Evolutionary conservation across 1,139 yeast species (phyloP), one percentile per base, ranked within the genome.

Genomic region (Meyerozyma carpophila): DNA sequence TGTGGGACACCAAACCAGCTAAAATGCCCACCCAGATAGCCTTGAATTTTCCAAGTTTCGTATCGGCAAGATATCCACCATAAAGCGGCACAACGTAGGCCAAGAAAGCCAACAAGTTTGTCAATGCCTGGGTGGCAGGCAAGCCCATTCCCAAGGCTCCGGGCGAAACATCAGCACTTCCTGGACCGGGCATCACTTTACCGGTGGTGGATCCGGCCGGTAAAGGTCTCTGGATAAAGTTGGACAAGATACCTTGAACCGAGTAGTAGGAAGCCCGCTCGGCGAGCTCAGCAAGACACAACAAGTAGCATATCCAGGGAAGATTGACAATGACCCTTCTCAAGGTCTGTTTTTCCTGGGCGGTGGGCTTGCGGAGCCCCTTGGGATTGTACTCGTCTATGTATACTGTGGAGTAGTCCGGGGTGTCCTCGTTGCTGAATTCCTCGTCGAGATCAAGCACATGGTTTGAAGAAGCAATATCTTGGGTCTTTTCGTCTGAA

Each of bases 181-280:
- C 43, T 41, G 14, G 43, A 39, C 21, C 36, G 36, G 31, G 54
- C 54, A 24, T 54, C 53, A 46, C 55, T 55, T 52, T 48, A 14
- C 48, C 50, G 1, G 48, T 48, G 18, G 47, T 46, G 36, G 46
- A 43, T 16, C 50, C 48, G 20, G 40, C 39, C 2, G 58, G 57
- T 39, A 56, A 46, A 5, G 61, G 61, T 44, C 57, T 49, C 41
- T 54, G 56, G 38, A 57, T 57, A 39, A 55, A 57, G 44, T 57
- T 57, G 32, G 58, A 45, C 44, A 57, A 50, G 18, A 57, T 44
- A 43, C 53, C 54, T 9, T 47, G 42, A 8, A 55, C 51, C 10
- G 58, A 53, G 41, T 53, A 57, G 44, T 54, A 57, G 4, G 59
- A 55, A 10, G 57, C 61, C 44, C 59, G 48, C 46, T 55, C 61